Percentiles rank a stretch among this genome's conserved stretches.
phyloP scores from a whole-genome alignment of 2,329 filamentous ascomycete genomes.

The Ascochyta pisi region DNA sequence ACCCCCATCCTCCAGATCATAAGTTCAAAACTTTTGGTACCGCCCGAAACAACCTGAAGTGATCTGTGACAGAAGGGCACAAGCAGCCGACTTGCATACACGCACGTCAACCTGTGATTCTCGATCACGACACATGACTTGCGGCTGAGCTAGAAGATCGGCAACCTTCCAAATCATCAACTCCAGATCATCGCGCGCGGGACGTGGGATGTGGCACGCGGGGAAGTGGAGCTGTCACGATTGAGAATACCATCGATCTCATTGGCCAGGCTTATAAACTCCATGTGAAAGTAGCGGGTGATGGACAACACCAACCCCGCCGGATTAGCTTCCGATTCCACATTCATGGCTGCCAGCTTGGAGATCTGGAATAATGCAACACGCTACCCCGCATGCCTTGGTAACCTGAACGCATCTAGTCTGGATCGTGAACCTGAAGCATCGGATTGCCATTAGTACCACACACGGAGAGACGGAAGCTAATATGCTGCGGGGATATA shows the following conservation, averaged over 20 bases:
- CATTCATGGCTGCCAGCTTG: conserved; percentile 1
- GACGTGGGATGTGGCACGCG: neutral
- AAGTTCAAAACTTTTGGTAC: neutral
- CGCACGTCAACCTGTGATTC: conserved; percentile 9
- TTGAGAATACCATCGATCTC: neutral
- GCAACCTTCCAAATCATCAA: conserved; percentile 15
- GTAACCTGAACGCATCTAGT: conserved; percentile 3
- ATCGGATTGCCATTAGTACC: conserved; percentile 2
- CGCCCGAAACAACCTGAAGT: neutral
- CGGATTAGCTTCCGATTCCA: conserved; percentile 8
- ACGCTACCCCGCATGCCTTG: conserved; percentile 15
- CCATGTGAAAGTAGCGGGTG: conserved; percentile 6
- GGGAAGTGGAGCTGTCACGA: conserved; percentile 2
- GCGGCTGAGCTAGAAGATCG: conserved; percentile 14
- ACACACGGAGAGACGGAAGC: conserved; percentile 12
- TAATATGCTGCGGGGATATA: conserved; percentile 5
- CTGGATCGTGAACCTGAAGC: conserved; percentile 7
- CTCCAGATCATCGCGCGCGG: conserved; percentile 2
- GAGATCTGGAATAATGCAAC: conserved; percentile 4
- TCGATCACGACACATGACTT: conserved; percentile 7
- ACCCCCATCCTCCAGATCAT: neutral
- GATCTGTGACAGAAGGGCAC: neutral
- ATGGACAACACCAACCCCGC: conserved; percentile 10
- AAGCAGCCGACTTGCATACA: conserved; percentile 10
- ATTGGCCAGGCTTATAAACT: conserved; percentile 1